These are phyloP conservation scores for Taiozyma sp. DNA, from an alignment of 1,139 yeast species.

Conservation along the genomic window DNA sequence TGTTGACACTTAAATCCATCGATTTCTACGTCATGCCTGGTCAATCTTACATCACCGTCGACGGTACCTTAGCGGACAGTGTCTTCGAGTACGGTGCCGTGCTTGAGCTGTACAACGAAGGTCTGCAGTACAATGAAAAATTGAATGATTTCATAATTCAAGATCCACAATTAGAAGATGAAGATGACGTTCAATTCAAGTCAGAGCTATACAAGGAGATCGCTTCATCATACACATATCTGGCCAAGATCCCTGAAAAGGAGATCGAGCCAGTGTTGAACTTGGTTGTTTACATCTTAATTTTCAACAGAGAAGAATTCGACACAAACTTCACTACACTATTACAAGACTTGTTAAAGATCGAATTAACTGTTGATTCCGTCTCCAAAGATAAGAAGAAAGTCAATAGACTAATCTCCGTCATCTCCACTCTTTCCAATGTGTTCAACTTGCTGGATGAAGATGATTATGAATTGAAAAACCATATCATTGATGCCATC, in stretches of 20 bases:
- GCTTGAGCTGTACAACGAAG: slow-evolving; percentile 13
- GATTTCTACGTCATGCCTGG: slow-evolving; percentile 8
- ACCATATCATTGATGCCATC: slow-evolving; percentile 5
- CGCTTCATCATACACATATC: slow-evolving; percentile 3
- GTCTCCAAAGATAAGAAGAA: slow-evolving; percentile 8
- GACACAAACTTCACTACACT: neutral
- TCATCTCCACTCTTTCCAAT: slow-evolving; percentile 13
- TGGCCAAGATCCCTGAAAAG: slow-evolving; percentile 10
- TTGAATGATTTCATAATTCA: slow-evolving; percentile 7
- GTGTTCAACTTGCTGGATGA: slow-evolving; percentile 10
- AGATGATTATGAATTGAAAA: slow-evolving; percentile 6
- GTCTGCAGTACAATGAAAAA: slow-evolving; percentile 5
- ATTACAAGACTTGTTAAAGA: neutral
- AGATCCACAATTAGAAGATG: slow-evolving; percentile 2
- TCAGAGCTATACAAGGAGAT: slow-evolving; percentile 9
- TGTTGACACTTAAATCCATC: neutral
- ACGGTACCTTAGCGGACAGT: slow-evolving; percentile 12
- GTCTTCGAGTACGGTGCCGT: slow-evolving; percentile 13
- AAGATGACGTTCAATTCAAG: slow-evolving; percentile 8
- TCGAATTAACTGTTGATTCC: neutral
- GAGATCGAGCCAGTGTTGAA: slow-evolving; percentile 14
- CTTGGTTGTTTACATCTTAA: slow-evolving; percentile 10
- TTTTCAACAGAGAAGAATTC: slow-evolving; percentile 7
- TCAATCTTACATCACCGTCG: slow-evolving; percentile 15
- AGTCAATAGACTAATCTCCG: slow-evolving; percentile 6